Evolutionary conservation across 2,329 filamentous ascomycete species (phyloP).

Genomic region (Cladophialophora chaetospira): DNA sequence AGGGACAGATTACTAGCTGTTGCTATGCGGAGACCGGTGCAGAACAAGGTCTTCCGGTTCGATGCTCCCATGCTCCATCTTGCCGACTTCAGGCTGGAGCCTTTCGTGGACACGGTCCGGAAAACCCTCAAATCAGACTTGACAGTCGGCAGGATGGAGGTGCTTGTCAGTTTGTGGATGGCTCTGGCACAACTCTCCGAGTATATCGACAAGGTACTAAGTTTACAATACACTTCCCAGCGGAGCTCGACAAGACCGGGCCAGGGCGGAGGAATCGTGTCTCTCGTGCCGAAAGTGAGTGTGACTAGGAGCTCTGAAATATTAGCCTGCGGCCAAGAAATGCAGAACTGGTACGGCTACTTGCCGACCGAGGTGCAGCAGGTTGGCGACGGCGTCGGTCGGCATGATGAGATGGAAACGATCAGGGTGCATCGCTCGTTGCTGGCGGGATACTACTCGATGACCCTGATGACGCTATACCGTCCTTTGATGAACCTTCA

Average conservation of each 20-base stretch:
- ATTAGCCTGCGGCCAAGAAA: conserved; percentile 16
- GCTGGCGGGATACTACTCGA: conserved; percentile 19
- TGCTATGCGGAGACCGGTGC: conserved; percentile 87
- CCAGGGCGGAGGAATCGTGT: conserved; percentile 6
- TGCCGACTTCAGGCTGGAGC: conserved; percentile 77
- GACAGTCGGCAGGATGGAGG: not conserved
- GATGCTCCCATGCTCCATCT: conserved; percentile 87
- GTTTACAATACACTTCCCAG: conserved; percentile 20
- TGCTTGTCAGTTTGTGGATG: conserved; percentile 11
- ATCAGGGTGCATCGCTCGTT: conserved; percentile 18
- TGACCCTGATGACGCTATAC: conserved; percentile 27
- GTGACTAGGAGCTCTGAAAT: conserved; percentile 10
- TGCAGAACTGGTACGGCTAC: conserved; percentile 19
- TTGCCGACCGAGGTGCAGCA: conserved; percentile 15
- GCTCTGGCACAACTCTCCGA: conserved; percentile 21
- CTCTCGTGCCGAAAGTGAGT: conserved; percentile 10
- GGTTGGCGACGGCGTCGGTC: not conserved
- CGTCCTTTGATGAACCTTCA: conserved; percentile 15
- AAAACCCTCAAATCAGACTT: conserved; percentile 1
- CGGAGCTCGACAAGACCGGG: not conserved
- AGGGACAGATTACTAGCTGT: conserved; percentile 88
- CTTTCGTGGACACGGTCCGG: conserved; percentile 44
- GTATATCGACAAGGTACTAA: conserved; percentile 22
- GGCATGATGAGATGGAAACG: not conserved
- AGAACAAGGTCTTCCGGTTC: conserved; percentile 90